A percentile compares a stretch with the other conserved stretches of the same genome.
Evolutionary conservation across 495 filamentous ascomycete genomes (phyloP).

Genomic region (Neurospora africana): DNA sequence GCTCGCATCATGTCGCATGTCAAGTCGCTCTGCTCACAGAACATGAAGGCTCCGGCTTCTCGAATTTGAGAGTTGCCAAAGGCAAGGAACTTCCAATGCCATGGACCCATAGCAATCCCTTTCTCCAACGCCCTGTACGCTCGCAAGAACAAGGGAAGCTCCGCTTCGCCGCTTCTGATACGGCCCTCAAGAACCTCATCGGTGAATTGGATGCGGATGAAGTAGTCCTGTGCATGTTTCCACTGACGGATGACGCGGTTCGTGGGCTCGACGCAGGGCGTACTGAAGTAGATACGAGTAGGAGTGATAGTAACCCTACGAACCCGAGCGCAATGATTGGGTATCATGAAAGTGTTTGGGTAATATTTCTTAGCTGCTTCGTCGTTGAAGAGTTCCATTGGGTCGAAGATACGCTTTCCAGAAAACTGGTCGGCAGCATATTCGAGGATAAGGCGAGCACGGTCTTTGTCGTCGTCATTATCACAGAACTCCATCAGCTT

Average conservation of each 20-base stretch:
- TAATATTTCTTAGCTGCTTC: conserved; percentile 33
- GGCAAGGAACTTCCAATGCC: conserved; percentile 82
- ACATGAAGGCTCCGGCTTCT: conserved; percentile 85
- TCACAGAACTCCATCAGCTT: conserved; percentile 41
- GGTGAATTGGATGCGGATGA: conserved; percentile 83
- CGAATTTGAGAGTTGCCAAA: conserved; percentile 94
- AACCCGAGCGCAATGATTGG: conserved; percentile 60
- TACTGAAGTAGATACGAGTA: conserved; percentile 65
- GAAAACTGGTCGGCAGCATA: conserved; percentile 25
- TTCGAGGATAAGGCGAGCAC: conserved; percentile 28
- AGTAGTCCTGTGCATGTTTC: conserved; percentile 57
- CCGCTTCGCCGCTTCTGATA: conserved; percentile 32
- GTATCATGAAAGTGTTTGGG: conserved; percentile 43
- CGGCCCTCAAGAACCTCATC: conserved; percentile 56
- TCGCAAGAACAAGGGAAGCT: conserved; percentile 61
- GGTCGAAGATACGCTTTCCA: conserved; percentile 51
- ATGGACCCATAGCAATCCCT: conserved; percentile 72
- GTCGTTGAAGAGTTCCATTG: conserved; percentile 63
- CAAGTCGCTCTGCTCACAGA: conserved; percentile 45
- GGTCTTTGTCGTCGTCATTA: conserved; percentile 6
- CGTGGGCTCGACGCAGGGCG: conserved; percentile 71
- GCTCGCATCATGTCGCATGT: conserved; percentile 65
- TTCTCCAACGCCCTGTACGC: conserved; percentile 60
- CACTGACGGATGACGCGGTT: conserved; percentile 78
- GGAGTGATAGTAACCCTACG: conserved; percentile 74